Conservation (phyloP, 129 eudicot species). For the Tagetes patula region DNA sequence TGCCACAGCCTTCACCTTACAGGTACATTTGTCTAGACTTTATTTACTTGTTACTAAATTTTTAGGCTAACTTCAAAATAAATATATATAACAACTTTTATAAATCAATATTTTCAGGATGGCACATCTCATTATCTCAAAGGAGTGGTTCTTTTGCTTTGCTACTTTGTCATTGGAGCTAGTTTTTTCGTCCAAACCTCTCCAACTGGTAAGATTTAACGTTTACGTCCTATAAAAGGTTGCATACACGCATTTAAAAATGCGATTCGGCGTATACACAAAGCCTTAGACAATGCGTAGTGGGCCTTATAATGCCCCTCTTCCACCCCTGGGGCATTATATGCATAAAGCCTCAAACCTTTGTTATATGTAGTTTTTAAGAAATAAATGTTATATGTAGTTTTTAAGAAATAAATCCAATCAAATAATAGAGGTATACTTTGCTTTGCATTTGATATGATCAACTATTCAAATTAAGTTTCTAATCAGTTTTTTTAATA, state of each 20-base stretch:
- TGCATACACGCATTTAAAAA: too few relatives aligned
- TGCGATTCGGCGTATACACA: too few relatives aligned
- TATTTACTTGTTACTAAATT: neutral
- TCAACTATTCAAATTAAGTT: neutral
- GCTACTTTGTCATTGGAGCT: constrained; percentile 75
- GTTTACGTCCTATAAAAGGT: neutral
- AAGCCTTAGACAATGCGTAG: too few relatives aligned
- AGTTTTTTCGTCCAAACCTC: constrained; percentile 53
- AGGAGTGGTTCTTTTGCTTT: constrained; percentile 78
- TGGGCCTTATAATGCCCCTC: too few relatives aligned
- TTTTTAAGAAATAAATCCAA: too few relatives aligned
- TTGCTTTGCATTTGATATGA: neutral
- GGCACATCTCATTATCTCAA: constrained; percentile 92
- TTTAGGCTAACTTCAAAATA: neutral
- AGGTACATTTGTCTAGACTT: constrained; percentile 35
- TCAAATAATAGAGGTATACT: too few relatives aligned
- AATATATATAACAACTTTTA: neutral
- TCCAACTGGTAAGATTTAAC: constrained; percentile 42
- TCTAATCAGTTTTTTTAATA: neutral
- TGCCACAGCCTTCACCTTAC: constrained; percentile 74
- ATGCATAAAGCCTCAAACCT: too few relatives aligned
- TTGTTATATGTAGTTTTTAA: too few relatives aligned
- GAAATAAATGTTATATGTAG: too few relatives aligned
- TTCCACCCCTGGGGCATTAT: too few relatives aligned
- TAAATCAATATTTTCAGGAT: constrained; percentile 50